Conservation (phyloP, 2,329 filamentous ascomycete genomes). For the Neoscytalidium dimidiatum region DNA sequence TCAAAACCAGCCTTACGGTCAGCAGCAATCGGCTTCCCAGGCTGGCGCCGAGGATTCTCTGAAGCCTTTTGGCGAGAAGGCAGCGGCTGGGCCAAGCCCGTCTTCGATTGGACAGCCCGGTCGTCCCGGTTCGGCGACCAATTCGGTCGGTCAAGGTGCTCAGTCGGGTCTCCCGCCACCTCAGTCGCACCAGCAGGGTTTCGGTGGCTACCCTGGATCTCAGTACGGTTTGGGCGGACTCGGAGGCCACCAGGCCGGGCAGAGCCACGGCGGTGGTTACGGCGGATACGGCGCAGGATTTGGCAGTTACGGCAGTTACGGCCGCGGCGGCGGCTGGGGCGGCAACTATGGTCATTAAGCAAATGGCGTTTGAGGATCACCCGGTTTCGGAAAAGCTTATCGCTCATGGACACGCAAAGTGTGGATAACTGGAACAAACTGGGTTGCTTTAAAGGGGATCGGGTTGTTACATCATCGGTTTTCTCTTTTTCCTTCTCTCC, state of each 20-base stretch:
- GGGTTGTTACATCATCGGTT: constrained; percentile 9
- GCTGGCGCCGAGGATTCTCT: constrained; percentile 53
- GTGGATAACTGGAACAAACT: constrained; percentile 19
- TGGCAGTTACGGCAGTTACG: constrained; percentile 43
- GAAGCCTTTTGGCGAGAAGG: constrained; percentile 60
- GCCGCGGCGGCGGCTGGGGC: constrained; percentile 52
- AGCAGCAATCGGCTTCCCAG: constrained; percentile 55
- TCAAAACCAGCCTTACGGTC: constrained; percentile 50
- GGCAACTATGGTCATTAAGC: constrained; percentile 44
- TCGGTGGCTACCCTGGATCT: constrained; percentile 57
- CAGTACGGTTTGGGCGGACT: constrained; percentile 57
- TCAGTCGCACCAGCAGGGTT: constrained; percentile 59
- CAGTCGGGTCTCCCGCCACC: constrained; percentile 57
- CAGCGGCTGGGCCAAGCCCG: constrained; percentile 58
- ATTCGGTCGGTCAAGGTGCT: constrained; percentile 52
- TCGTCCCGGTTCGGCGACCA: constrained; percentile 64
- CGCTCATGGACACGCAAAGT: constrained; percentile 11
- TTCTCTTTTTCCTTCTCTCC: constrained; percentile 11
- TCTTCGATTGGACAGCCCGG: constrained; percentile 62
- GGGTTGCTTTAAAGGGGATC: constrained; percentile 13
- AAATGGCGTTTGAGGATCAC: constrained; percentile 19
- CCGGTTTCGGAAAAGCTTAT: constrained; percentile 20
- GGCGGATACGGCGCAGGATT: constrained; percentile 46
- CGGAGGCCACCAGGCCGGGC: constrained; percentile 49
- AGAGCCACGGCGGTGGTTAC: constrained; percentile 45